Evolutionary conservation across 1,284 basidiomycete species (phyloP).

Genomic region (Rhodotorula sp.): DNA sequence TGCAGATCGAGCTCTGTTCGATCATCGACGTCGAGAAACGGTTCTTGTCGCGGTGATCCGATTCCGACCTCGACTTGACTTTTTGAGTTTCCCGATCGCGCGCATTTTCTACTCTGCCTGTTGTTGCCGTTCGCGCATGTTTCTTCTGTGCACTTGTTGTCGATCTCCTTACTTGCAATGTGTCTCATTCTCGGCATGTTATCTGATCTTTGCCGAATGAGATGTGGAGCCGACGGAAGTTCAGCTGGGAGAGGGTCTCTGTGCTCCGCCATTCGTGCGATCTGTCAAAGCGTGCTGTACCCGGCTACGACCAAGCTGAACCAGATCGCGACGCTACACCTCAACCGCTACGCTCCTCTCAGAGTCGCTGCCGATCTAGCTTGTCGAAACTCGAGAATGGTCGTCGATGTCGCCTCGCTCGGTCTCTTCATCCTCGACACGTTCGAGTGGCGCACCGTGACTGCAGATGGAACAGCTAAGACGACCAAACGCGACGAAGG

Average conservation of each 20-base stretch:
- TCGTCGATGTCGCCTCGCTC: slow-evolving; percentile 20
- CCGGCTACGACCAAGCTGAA: neutral
- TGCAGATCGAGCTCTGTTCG: slow-evolving; percentile 17
- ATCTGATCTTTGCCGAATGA: too few species aligned
- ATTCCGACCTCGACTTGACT: neutral
- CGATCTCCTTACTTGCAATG: neutral
- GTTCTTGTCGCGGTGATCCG: neutral
- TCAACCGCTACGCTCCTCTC: too few species aligned
- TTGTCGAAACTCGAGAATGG: neutral
- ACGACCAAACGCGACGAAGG: slow-evolving; percentile 52
- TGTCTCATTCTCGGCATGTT: neutral
- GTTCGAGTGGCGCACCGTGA: slow-evolving; percentile 24
- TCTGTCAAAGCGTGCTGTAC: neutral
- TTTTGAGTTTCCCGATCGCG: neutral
- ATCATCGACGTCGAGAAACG: slow-evolving; percentile 3
- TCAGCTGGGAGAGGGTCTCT: neutral
- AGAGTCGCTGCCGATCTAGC: neutral
- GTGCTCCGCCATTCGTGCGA: neutral
- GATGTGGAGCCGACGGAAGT: too few species aligned
- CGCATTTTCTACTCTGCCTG: too few species aligned
- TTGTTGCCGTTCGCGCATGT: neutral
- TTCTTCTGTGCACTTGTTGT: neutral
- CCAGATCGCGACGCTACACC: neutral
- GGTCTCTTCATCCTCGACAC: slow-evolving; percentile 41
- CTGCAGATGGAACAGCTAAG: neutral